Conservation (phyloP, 768 basidiomycete genomes). For the Suillus plorans region DNA sequence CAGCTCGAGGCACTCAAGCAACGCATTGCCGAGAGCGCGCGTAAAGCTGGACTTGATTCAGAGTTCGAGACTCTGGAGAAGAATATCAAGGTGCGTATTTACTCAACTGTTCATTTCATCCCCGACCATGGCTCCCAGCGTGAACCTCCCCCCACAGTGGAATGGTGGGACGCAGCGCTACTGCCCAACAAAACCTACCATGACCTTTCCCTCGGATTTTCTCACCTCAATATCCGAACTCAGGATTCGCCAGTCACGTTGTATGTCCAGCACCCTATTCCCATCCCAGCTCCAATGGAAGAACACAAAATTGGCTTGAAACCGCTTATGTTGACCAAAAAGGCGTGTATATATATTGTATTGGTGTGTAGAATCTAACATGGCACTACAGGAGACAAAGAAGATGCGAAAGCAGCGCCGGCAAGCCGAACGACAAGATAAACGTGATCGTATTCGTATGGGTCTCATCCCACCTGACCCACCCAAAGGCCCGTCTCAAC, state of each 20-base stretch:
- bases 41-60: slow-evolving; percentile 92
- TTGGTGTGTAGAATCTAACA: slow-evolving; percentile 19
- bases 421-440: slow-evolving; percentile 88
- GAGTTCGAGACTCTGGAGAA: slow-evolving; percentile 91
- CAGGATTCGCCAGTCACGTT: slow-evolving; percentile 75
- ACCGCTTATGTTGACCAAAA: slow-evolving; percentile 90
- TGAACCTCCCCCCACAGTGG: slow-evolving; percentile 81
- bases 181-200: slow-evolving; percentile 80
- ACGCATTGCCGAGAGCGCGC: slow-evolving; percentile 88
- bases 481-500: slow-evolving; percentile 75
- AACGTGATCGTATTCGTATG: slow-evolving; percentile 93
- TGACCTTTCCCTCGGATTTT: slow-evolving; percentile 61
- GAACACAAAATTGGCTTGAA: slow-evolving; percentile 78
- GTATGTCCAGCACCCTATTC: slow-evolving; percentile 96
- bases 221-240: slow-evolving; percentile 62
- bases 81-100: slow-evolving; percentile 68
- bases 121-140: slow-evolving; percentile 45
- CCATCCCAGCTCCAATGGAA: slow-evolving; percentile 87
- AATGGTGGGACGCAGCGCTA: slow-evolving; percentile 97
- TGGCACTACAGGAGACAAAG: slow-evolving; percentile 74
- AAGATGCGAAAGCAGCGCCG: slow-evolving; percentile 92
- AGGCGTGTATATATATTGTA: slow-evolving; percentile 36
- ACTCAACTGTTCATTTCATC: background rate
- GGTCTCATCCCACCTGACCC: slow-evolving; percentile 93
- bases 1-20: slow-evolving; percentile 91